Base-by-base conservation (phyloP, 352 stramenopile species). In the Globisporangium orthogonon region DNA sequence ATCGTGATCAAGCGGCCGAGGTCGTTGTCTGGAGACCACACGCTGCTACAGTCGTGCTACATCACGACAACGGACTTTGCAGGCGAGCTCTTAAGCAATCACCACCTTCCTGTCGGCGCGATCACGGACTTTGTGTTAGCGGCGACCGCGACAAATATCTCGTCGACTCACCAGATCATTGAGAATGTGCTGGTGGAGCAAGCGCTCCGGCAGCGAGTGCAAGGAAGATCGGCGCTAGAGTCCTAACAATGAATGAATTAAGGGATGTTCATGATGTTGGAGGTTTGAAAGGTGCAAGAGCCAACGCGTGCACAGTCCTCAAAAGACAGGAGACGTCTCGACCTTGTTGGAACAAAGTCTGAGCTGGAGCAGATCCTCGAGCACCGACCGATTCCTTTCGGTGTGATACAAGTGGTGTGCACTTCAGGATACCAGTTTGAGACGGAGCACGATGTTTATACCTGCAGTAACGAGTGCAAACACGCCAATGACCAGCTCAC, bases 101-200 rank as follows among this genome's bases (percentile, higher is more conserved):
- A 64, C 48, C 45, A 70, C 47, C 53, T 71, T 43, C 46, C 56
- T 50, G 57, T 79, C 18, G 65, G 73, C 15, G 65, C 71, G 10
- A 50, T 58, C 53, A 77, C 67, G 4, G 67, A 80, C 29, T 83
- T 83, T 56, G 69, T 83, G 39, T 47, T 83, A 18, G 62, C 60
- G 30, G 65, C 70, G 54, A 58, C 75, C 55, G 45, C 69, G 50
- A 9, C 72, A 50, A 43, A 76, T 62, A 37, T 70, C 76, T 40
- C 41, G 9, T 54, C 54, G 48, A 56, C 44, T 14, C 47, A 61
- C 29, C 73, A 83, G 47, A 79, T 80, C 68, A 80, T 80, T 30
- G 73, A 83, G 61, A 83, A 80, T 44, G 70, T 76, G 53, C 52
- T 82, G 28, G 52, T 78, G 18, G 58, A 71, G 47, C 64, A 75